Evolutionary conservation across 768 basidiomycete genomes (phyloP).

Genomic region (Terana coerulea): DNA sequence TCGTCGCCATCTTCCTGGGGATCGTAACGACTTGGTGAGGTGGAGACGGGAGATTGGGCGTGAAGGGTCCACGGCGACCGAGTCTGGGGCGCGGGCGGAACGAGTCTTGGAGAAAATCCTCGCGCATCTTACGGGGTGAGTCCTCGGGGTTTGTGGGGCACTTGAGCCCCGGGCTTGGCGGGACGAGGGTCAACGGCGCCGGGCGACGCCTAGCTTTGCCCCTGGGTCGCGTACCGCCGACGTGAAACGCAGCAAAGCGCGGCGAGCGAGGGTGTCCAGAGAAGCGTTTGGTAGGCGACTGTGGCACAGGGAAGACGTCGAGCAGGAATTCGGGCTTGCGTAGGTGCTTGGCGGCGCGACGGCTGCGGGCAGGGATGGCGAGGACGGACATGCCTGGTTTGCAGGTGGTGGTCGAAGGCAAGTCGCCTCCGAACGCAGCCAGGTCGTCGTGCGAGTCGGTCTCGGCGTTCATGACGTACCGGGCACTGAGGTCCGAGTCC

Average conservation of each 20-base stretch:
- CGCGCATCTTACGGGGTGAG: constrained; percentile 31
- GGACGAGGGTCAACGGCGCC: constrained; percentile 38
- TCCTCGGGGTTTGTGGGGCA: constrained; percentile 31
- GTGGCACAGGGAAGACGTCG: constrained; percentile 29
- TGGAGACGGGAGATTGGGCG: not conserved
- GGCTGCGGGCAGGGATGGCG: constrained; percentile 32
- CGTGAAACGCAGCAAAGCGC: constrained; percentile 15
- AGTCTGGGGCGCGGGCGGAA: constrained; percentile 32
- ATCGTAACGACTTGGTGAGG: not conserved
- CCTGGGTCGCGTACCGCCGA: constrained; percentile 7
- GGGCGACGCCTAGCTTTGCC: constrained; percentile 37
- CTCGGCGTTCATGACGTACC: constrained; percentile 40
- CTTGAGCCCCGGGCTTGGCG: constrained; percentile 28
- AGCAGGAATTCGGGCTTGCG: constrained; percentile 34
- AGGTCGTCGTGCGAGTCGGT: constrained; percentile 31
- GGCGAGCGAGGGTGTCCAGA: constrained; percentile 10
- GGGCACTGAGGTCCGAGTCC: constrained; percentile 52
- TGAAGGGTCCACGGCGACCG: not conserved
- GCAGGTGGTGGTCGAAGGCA: constrained; percentile 23
- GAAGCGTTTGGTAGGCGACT: constrained; percentile 13
- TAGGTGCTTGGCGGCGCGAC: constrained; percentile 33
- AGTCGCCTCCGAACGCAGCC: constrained; percentile 28
- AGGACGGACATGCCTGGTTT: constrained; percentile 34
- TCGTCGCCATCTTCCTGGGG: not conserved
- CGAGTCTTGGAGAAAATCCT: constrained; percentile 42